Evolutionary conservation across 2,329 filamentous ascomycete genomes (phyloP), one percentile per base, ranked within the genome.

Genomic region (Trichoderma sp.): DNA sequence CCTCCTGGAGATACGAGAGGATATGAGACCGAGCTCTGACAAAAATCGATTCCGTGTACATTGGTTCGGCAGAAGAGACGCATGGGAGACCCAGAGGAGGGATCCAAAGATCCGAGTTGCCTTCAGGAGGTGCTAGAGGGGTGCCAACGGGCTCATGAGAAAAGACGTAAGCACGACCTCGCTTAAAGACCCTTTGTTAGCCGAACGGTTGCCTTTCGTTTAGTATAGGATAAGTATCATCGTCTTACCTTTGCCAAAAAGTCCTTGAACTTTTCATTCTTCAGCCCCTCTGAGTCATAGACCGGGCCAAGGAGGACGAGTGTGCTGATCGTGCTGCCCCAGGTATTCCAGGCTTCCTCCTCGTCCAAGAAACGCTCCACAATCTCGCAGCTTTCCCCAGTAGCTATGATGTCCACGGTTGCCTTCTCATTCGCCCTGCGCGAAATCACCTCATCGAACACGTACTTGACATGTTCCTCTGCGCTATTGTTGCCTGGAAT

Each of bases 321-420:
- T 3, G 84, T 82, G 53, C 80, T 81, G 63, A 90, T 73, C 27
- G 80, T 80, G 0, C 60, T 57, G 0, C 81, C 80, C 79, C 85
- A 83, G 21, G 68, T 75, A 3, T 72, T 70, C 84, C 86, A 90
- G 76, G 81, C 84, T 77, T 82, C 83, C 11, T 86, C 76, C 3
- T 83, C 72, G 43, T 89, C 84, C 11, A 96, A 81, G 71, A 91
- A 90, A 16, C 80, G 75, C 33, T 90, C 78, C 0, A 88, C 81
- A 1, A 83, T 80, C 37, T 89, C 84, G 0, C 88, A 89, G 4
- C 89, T 89, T 67, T 91, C 88, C 1, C 91, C 89, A 19, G 96
- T 81, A 1, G 87, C 92, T 59, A 97, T 83, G 37, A 97, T 77
- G 75, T 94, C 89, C 24, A 97, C 75, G 56, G 83, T 84, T 0